Percentiles rank a stretch among this genome's conserved stretches.
phyloP scores from a whole-genome alignment of 176 grass and related monocot genomes.

The Neostapfia colusana region DNA sequence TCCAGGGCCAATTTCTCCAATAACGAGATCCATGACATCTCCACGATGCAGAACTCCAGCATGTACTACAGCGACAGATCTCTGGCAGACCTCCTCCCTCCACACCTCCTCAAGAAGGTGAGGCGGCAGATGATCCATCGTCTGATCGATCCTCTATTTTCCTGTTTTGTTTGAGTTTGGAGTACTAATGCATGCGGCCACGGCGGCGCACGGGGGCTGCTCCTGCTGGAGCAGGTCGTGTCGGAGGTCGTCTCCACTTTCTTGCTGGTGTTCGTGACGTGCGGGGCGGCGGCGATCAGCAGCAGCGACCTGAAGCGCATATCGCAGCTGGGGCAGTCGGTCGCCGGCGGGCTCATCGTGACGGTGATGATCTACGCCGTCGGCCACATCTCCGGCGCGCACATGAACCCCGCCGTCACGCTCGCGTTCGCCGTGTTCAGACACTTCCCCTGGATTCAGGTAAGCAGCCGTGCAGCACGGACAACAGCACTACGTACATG shows the following conservation, averaged over 20 bases:
- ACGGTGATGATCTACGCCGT: constrained; percentile 97
- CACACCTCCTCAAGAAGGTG: constrained; percentile 84
- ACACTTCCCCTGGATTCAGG: constrained; percentile 98
- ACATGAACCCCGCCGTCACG: constrained; percentile 99
- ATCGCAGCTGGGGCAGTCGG: constrained; percentile 88
- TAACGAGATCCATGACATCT: constrained; percentile 73
- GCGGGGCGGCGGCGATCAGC: constrained; percentile 64
- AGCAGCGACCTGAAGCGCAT: constrained; percentile 39
- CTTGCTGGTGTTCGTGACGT: constrained; percentile 92
- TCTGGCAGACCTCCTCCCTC: constrained; percentile 60
- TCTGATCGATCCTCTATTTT: neutral
- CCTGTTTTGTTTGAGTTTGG: neutral
- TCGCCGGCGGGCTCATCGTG: constrained; percentile 91
- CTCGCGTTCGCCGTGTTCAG: constrained; percentile 77
- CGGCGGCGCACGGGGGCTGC: no score
- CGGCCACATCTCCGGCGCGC: constrained; percentile 94
- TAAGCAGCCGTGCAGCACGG: neutral
- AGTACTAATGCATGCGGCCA: neutral
- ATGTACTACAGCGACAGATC: constrained; percentile 30
- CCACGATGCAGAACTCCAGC: constrained; percentile 44
- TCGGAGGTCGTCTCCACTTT: constrained; percentile 82
- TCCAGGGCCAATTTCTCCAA: constrained; percentile 61
- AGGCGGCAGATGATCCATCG: neutral
- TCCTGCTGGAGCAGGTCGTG: constrained; percentile 50
- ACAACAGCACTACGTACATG: neutral